Percentiles rank a stretch among this genome's conserved stretches.
These are phyloP conservation scores for Phytophthora litchii DNA, from an alignment of 352 stramenopile genomes.

Conservation along the genomic window DNA sequence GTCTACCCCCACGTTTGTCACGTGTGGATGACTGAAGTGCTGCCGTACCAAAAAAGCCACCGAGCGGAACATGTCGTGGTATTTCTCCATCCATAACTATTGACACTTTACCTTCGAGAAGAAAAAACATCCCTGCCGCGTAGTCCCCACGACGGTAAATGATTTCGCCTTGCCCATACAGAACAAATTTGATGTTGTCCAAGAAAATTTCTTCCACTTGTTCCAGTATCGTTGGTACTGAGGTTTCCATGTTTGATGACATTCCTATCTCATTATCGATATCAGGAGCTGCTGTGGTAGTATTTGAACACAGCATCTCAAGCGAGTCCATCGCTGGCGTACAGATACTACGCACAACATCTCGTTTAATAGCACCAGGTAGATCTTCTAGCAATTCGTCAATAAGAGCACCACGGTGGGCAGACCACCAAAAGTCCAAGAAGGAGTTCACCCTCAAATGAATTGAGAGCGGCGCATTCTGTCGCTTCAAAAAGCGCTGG, in stretches of 20 bases:
- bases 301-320: conserved; percentile 33
- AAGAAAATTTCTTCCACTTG: conserved; percentile 57
- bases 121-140: conserved; percentile 52
- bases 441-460: conserved; percentile 70
- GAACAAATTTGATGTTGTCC: conserved; percentile 61
- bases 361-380: conserved; percentile 54
- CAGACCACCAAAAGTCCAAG: conserved; percentile 73
- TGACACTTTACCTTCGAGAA: conserved; percentile 53
- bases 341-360: conserved; percentile 68
- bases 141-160: conserved; percentile 65
- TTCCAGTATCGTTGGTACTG: conserved; percentile 14
- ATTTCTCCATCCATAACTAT: conserved; percentile 30
- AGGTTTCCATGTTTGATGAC: neutral
- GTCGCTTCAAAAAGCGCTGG: conserved; percentile 66
- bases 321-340: conserved; percentile 53
- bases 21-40: conserved; percentile 27
- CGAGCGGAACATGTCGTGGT: conserved; percentile 41
- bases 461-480: conserved; percentile 56
- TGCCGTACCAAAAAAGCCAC: conserved; percentile 56
- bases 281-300: neutral
- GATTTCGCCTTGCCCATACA: conserved; percentile 66
- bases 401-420: conserved; percentile 67
- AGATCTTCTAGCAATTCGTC: conserved; percentile 63
- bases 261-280: neutral
- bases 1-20: conserved; percentile 12